Base-by-base conservation (phyloP, 1,139 yeast species). In the Taphrina flavorubra region DNA sequence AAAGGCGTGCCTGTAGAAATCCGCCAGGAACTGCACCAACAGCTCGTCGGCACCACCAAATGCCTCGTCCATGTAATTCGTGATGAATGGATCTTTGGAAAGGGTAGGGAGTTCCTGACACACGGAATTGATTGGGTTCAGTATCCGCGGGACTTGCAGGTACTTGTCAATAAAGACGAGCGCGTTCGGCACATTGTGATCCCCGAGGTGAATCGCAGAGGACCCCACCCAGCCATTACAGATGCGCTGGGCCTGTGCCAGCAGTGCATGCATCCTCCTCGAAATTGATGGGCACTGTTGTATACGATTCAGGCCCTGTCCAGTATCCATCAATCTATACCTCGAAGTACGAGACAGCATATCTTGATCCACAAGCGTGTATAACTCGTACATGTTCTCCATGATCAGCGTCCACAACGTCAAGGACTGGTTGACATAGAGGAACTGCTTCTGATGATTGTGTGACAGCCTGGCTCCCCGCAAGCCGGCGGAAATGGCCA, bases 151-250 rank as follows among this genome's bases (percentile, higher is more conserved):
- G 3, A 88, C 89, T 76, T 88, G 92, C 40, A 87, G 83, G 75
- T 88, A 88, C 76, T 88, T 88, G 77, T 88, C 92, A 64, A 88
- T 77, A 79, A 88, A 88, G 76, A 87, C 87, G 70, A 88, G 77
- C 0, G 92, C 91, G 75, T 88, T 88, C 0, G 94, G 94, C 5
- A 88, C 94, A 0, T 90, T 88, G 73, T 86, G 87, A 76, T 88
- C 94, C 47, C 92, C 94, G 34, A 88, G 74, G 77, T 88, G 94
- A 31, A 88, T 88, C 37, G 87, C 92, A 18, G 88, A 84, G 7
- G 90, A 86, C 1, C 94, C 94, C 56, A 88, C 87, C 92, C 92
- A 88, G 2, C 83, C 78, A 49, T 68, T 66, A 20, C 88, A 84
- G 67, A 83, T 82, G 42, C 81, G 77, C 74, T 88, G 89, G 62